These are phyloP conservation scores for Fusarium bactridioides DNA, from an alignment of 2,329 filamentous ascomycete species.

Conservation along the genomic window DNA sequence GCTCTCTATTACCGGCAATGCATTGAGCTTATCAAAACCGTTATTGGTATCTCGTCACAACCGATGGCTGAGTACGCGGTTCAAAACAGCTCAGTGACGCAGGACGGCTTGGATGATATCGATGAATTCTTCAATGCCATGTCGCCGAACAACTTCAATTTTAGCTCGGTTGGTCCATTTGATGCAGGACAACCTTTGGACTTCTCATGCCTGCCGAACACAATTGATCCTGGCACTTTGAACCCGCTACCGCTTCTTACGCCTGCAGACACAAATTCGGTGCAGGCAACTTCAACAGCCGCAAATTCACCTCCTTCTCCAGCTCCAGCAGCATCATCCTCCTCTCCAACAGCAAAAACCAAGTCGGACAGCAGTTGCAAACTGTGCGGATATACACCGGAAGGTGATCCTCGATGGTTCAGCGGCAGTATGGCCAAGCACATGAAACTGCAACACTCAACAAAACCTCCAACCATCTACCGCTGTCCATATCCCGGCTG, in stretches of 20 bases:
- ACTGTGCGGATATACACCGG: conserved; percentile 63
- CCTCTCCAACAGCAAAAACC: conserved; percentile 44
- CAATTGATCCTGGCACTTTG: conserved; percentile 22
- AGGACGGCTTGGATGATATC: conserved; percentile 15
- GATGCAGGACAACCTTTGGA: conserved; percentile 6
- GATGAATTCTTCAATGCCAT: conserved; percentile 31
- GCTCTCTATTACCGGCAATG: conserved; percentile 53
- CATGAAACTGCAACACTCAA: conserved; percentile 62
- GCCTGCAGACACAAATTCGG: conserved; percentile 30
- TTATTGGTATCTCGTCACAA: conserved; percentile 42
- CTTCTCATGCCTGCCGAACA: conserved; percentile 12
- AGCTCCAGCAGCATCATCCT: conserved; percentile 5
- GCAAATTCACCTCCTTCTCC: conserved; percentile 38
- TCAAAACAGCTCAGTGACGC: conserved; percentile 14
- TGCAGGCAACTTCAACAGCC: conserved; percentile 33
- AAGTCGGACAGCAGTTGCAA: conserved; percentile 58
- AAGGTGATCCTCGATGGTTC: conserved; percentile 66
- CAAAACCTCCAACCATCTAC: conserved; percentile 59
- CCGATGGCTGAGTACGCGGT: conserved; percentile 1
- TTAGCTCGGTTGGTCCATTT: conserved; percentile 28
- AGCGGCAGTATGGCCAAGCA: conserved; percentile 67
- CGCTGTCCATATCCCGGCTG: conserved; percentile 62
- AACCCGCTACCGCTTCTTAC: conserved; percentile 34
- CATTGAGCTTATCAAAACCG: conserved; percentile 51
- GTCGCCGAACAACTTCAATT: conserved; percentile 23